phyloP scores from a whole-genome alignment of 208 protist species.

The Leishmania turanica region DNA sequence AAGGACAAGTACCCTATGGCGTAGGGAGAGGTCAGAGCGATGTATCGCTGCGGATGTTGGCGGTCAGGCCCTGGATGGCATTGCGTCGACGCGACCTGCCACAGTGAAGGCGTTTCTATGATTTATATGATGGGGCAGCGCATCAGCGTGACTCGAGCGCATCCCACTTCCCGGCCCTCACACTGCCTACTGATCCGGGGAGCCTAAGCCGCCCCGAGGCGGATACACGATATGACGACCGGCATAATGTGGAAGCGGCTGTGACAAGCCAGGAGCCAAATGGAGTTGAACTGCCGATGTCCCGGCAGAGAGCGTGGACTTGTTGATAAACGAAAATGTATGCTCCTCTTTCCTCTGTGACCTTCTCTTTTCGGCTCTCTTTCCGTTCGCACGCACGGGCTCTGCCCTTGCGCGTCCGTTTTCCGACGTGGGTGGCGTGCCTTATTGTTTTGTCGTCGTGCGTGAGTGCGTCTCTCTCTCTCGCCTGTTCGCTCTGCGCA shows the following conservation, averaged over 20 bases:
- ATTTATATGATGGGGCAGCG: background rate
- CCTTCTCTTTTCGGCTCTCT: constrained; percentile 1
- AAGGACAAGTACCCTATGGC: background rate
- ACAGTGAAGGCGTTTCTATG: background rate
- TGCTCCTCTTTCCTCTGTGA: background rate
- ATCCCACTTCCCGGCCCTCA: background rate
- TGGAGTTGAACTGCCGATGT: too few species aligned
- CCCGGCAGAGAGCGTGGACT: too few species aligned
- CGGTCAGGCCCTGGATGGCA: too few species aligned
- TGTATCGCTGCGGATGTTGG: too few species aligned
- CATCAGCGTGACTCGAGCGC: background rate
- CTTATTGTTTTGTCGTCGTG: background rate
- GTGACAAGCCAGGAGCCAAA: too few species aligned
- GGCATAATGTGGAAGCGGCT: too few species aligned
- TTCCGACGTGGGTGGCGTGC: background rate
- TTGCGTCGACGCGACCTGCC: background rate
- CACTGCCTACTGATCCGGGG: too few species aligned
- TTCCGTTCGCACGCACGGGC: background rate
- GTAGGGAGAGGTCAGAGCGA: too few species aligned
- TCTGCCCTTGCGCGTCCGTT: background rate
- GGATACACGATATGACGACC: too few species aligned
- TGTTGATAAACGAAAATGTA: too few species aligned
- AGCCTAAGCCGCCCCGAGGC: background rate
- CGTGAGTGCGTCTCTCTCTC: background rate
- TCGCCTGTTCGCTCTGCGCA: background rate